Conservation (phyloP, 2,329 filamentous ascomycete species). For the Epichloe bromicola region DNA sequence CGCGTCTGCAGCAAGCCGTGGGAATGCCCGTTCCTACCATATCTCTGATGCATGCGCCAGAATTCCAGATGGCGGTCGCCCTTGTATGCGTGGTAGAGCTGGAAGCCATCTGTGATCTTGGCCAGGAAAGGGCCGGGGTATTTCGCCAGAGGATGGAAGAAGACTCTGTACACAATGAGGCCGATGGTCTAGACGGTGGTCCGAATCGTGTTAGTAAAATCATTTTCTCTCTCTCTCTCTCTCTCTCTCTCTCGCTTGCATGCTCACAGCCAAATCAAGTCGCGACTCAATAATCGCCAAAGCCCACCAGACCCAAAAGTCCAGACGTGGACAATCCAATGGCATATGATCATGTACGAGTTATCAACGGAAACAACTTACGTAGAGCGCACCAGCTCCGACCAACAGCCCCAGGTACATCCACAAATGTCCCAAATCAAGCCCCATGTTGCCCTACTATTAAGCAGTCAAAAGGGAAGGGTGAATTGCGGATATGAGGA, state of each 20-base stretch:
- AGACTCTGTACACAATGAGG: constrained; percentile 42
- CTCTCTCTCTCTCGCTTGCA: background rate
- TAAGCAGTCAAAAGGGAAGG: background rate
- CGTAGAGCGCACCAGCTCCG: constrained; percentile 25
- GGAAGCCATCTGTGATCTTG: constrained; percentile 50
- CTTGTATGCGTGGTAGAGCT: constrained; percentile 61
- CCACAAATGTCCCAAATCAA: constrained; percentile 22
- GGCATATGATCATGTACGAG: background rate
- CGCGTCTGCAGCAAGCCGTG: too few species aligned
- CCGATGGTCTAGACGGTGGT: constrained; percentile 19
- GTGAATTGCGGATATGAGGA: too few species aligned
- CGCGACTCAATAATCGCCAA: too few species aligned
- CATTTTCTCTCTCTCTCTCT: too few species aligned
- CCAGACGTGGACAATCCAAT: too few species aligned
- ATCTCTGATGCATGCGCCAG: constrained; percentile 55
- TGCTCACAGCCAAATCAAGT: too few species aligned
- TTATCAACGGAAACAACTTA: constrained; percentile 16
- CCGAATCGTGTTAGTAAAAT: background rate
- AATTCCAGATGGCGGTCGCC: constrained; percentile 65
- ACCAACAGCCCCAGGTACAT: constrained; percentile 27
- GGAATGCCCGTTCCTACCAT: constrained; percentile 34
- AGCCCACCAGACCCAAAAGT: too few species aligned
- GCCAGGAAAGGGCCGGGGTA: constrained; percentile 53
- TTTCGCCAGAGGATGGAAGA: constrained; percentile 50
- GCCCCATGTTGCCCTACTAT: constrained; percentile 12